Base-by-base conservation (phyloP, 805 yeast species). In the Teunomyces funiuensis region DNA sequence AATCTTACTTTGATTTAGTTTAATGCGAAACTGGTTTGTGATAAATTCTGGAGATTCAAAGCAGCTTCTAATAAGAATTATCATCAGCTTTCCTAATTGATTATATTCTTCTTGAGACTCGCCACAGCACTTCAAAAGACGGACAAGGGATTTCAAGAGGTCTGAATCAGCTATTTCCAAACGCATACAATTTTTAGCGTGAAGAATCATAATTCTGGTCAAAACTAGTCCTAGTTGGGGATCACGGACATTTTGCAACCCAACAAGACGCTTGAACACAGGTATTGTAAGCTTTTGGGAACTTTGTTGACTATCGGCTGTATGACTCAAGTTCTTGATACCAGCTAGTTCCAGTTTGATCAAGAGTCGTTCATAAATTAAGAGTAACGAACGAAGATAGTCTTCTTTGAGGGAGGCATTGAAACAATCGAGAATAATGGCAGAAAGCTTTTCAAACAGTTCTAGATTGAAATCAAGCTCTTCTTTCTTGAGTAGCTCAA, bases 51-150 rank as follows among this genome's bases (percentile, higher is more conserved):
- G 57, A 3, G 79, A 75, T 58, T 89, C 97, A 57, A 83, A 79
- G 43, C 89, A 82, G 31, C 85, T 70, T 55, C 96, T 75, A 1
- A 82, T 57, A 23, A 88, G 64, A 10, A 78, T 66, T 0, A 80
- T 69, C 16, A 82, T 66, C 1, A 77, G 17, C 17, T 42, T 43
- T n/a, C 23, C 20, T 15, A 23, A 37, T 23, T 52, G 52, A 5
- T 47, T 30, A 33, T 29, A 36, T 5, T 37, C 33, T 4, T 4
- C 8, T 17, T 15, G 8, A 8, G 39, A 22, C 4, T 34, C 61
- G 4, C 66, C 53, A 43, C 66, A 62, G 3, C 46, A 38, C 8
- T 55, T 54, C 27, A 80, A 65, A 6, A 73, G 65, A 18, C 59
- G 59, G 10, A 84, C 48, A n/a, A 87, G 55, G n/a, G 67, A 61